phyloP scores from a whole-genome alignment of 495 filamentous ascomycete genomes.

The Lophiotrema nucula region DNA sequence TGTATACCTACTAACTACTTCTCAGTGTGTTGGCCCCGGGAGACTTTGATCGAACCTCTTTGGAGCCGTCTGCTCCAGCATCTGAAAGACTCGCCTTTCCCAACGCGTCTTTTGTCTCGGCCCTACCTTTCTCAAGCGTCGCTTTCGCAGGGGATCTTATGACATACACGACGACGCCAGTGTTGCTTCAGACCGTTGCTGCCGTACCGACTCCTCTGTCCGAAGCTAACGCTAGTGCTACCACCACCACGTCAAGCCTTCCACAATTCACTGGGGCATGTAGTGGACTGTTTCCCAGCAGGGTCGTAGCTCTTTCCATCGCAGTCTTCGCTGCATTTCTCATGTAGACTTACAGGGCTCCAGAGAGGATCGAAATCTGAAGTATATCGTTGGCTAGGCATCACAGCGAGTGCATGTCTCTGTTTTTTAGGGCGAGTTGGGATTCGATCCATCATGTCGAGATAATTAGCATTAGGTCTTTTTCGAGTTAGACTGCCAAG shows the following conservation, averaged over 20 bases:
- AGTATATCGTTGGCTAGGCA: too few species aligned
- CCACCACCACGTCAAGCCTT: neutral
- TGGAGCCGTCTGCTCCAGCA: neutral
- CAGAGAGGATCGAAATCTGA: too few species aligned
- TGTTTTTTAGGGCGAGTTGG: too few species aligned
- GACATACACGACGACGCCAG: constrained; percentile 14
- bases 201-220: constrained; percentile 1
- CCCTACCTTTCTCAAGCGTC: constrained; percentile 5
- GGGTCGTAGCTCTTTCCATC: neutral
- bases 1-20: neutral
- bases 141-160: constrained; percentile 4
- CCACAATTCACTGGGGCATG: neutral
- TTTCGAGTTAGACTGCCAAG: too few species aligned
- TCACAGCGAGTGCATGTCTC: too few species aligned
- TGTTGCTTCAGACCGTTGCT: constrained; percentile 13
- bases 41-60: constrained; percentile 6
- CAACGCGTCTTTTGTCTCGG: constrained; percentile 1
- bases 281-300: neutral
- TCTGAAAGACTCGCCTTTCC: constrained; percentile 11
- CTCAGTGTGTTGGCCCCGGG: constrained; percentile 4
- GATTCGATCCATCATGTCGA: too few species aligned
- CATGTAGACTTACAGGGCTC: too few species aligned
- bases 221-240: neutral
- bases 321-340: neutral
- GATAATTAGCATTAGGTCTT: too few species aligned